Conservation (phyloP, 805 yeast species). For the Candida maesae region DNA sequence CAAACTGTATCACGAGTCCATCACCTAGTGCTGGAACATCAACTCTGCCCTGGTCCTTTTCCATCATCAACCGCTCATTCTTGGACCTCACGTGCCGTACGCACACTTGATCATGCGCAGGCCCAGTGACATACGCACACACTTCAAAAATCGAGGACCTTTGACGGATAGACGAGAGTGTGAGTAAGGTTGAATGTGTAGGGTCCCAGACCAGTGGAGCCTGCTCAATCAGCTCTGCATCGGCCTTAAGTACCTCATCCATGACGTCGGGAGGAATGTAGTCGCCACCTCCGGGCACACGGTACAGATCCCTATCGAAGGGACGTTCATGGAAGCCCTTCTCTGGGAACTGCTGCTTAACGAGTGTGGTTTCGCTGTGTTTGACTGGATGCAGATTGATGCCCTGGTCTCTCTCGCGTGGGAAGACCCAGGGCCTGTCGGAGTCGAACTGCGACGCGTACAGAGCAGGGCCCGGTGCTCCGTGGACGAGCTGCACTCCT, state of each 20-base stretch:
- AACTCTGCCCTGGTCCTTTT: not conserved
- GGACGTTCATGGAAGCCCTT: not conserved
- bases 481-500: conserved; percentile 42
- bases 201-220: conserved; percentile 34
- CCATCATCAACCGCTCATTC: not conserved
- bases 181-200: conserved; percentile 23
- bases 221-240: not conserved
- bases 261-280: conserved; percentile 1
- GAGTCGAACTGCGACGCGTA: conserved; percentile 16
- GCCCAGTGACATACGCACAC: conserved; percentile 13
- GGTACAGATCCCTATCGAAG: not conserved
- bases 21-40: conserved; percentile 12
- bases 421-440: conserved; percentile 25
- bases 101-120: not conserved
- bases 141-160: not conserved
- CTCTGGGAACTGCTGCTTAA: conserved; percentile 1
- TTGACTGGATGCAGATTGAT: conserved; percentile 13
- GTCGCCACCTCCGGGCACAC: not conserved
- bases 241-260: not conserved
- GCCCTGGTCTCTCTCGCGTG: conserved; percentile 27
- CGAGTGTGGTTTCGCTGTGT: not conserved
- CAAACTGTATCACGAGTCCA: conserved; percentile 24
- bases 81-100: not conserved
- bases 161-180: not conserved
- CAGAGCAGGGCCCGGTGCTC: conserved; percentile 35